These are phyloP conservation scores for Alternaria sp. DNA, from an alignment of 2,329 filamentous ascomycete species.

Conservation along the genomic window DNA sequence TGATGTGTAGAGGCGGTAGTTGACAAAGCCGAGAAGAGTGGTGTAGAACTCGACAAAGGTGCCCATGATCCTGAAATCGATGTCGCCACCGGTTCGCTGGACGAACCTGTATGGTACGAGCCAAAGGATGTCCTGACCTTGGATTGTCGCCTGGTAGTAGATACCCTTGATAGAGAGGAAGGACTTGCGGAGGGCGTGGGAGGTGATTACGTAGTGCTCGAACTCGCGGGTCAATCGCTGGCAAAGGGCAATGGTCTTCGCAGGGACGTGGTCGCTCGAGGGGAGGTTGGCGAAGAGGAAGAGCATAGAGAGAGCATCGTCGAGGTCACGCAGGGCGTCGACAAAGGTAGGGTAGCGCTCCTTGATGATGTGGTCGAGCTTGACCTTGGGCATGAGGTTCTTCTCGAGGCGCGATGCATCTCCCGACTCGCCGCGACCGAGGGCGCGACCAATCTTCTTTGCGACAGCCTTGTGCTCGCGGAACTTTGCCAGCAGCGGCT, in stretches of 20 bases:
- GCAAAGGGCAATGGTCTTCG: slow-evolving; percentile 95
- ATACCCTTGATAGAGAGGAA: slow-evolving; percentile 99
- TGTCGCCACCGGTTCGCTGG: slow-evolving; percentile 89
- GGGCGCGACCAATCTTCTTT: slow-evolving; percentile 94
- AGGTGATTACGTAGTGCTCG: slow-evolving; percentile 95
- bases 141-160: slow-evolving; percentile 97
- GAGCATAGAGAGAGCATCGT: slow-evolving; percentile 95
- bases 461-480: slow-evolving; percentile 95
- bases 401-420: slow-evolving; percentile 91
- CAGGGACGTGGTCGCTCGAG: slow-evolving; percentile 85
- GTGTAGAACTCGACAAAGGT: slow-evolving; percentile 99
- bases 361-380: slow-evolving; percentile 95
- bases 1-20: slow-evolving; percentile 92
- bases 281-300: slow-evolving; percentile 98
- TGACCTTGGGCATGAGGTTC: slow-evolving; percentile 88
- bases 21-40: slow-evolving; percentile 92
- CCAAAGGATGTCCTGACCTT: slow-evolving; percentile 97
- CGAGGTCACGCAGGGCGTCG: slow-evolving; percentile 91
- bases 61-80: slow-evolving; percentile 99
- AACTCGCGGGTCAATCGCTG: slow-evolving; percentile 95
- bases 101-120: slow-evolving; percentile 98
- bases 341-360: slow-evolving; percentile 98
- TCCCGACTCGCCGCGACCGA: slow-evolving; percentile 88
- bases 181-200: slow-evolving; percentile 90
- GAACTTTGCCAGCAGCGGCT: slow-evolving; percentile 93